Evolutionary conservation across 768 basidiomycete genomes (phyloP), one percentile per base, ranked within the genome.

Genomic region (Hygrophorus pudorinus): DNA sequence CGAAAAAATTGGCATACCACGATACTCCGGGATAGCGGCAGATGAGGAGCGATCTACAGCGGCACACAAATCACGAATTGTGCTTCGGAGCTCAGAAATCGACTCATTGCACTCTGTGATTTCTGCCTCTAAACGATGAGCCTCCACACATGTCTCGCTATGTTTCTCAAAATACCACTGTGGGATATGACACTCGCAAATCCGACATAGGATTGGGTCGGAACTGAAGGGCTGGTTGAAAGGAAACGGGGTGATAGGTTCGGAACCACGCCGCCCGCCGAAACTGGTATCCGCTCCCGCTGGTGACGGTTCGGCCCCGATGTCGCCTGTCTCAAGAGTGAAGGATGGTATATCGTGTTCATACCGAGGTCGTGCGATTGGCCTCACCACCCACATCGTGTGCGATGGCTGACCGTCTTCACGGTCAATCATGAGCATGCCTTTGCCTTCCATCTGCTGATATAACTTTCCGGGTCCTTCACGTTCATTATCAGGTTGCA

Each of bases 101-200:
- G 83, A 83, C 60, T 99, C 96, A 65, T 98, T 96, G 68, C 85
- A 89, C 56, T 91, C 88, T 31, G 75, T 66, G 51, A 98, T 92
- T 62, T 96, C 93, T 13, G 92, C 91, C 63, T 99, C 96, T 49
- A 99, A 72, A 36, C 89, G 81, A 64, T 99, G 96, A 2, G 87
- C 83, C 65, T 97, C 94, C 52, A 80, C 89, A 55, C 96, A 99
- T 9, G 93, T 98, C 65, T 99, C 96, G 74, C 91, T 98, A 68
- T 99, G 96, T 68, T 97, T 98, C 68, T 98, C 96, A 60, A 99
- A 99, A 68, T 92, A 99, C 96, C 96, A 99, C 49, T 94, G 87
- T 2, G 94, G 93, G 46, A 98, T 86, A 53, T 86, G 82, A 57
- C 85, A 81, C 65, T 99, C 96, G 70, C 96, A 99, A 50, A 99